Conservation (phyloP, 2,329 filamentous ascomycete species). For the Phaeosphaeria sp. region DNA sequence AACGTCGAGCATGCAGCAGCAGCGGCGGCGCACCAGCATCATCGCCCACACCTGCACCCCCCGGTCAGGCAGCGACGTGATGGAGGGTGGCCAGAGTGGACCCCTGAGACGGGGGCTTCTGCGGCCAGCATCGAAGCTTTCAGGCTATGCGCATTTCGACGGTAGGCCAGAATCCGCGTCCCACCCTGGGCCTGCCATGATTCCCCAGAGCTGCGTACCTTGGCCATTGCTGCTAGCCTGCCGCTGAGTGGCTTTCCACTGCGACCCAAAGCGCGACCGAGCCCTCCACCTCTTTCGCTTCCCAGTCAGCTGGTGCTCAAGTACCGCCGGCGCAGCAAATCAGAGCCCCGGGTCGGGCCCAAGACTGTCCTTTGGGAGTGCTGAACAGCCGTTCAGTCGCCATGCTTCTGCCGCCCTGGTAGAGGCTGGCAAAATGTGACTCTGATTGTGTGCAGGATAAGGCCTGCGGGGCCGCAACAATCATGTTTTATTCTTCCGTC, state of each 20-base stretch:
- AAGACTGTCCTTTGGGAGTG: constrained; percentile 13
- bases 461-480: background rate
- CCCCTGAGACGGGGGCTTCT: constrained; percentile 12
- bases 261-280: constrained; percentile 23
- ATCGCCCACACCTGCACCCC: background rate
- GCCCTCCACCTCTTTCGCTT: constrained; percentile 9
- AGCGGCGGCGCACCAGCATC: background rate
- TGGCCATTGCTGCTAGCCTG: constrained; percentile 19
- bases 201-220: constrained; percentile 21
- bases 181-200: constrained; percentile 26
- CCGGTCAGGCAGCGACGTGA: constrained; percentile 1
- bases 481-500: background rate
- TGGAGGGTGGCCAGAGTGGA: constrained; percentile 1
- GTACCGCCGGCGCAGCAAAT: constrained; percentile 25
- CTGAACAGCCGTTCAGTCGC: constrained; percentile 11
- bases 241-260: constrained; percentile 22
- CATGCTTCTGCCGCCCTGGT: background rate
- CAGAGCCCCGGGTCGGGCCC: constrained; percentile 10
- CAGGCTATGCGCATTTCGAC: constrained; percentile 27
- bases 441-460: background rate
- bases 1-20: background rate
- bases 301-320: constrained; percentile 31
- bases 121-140: constrained; percentile 17
- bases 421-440: constrained; percentile 3
- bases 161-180: constrained; percentile 13